phyloP scores from a whole-genome alignment of 2,329 filamentous ascomycete genomes.

The Cryphonectria carpinicola region DNA sequence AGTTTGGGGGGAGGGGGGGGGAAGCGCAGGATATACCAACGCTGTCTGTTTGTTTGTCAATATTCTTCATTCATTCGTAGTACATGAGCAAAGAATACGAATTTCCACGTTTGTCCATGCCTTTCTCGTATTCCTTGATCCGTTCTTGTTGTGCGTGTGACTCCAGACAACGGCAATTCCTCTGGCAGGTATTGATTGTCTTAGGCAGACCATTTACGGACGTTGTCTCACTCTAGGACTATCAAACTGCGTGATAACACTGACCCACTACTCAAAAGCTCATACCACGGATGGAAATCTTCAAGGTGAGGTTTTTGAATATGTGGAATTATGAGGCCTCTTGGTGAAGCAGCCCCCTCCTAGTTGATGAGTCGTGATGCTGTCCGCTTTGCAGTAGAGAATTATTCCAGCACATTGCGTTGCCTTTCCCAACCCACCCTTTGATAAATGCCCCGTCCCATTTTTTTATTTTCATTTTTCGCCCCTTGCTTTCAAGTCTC shows the following conservation, averaged over 20 bases:
- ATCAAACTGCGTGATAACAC: not conserved
- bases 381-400: conserved; percentile 10
- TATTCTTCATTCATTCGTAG: not conserved
- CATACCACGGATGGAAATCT: not conserved
- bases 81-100: not conserved
- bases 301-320: not conserved
- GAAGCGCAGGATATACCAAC: not conserved
- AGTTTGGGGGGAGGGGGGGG: not conserved
- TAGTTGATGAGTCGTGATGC: conserved; percentile 24
- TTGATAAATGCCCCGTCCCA: conserved; percentile 10
- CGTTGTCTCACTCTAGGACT: not conserved
- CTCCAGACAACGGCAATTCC: not conserved
- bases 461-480: not conserved
- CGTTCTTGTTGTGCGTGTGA: not conserved
- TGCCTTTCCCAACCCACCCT: conserved; percentile 8
- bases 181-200: no score
- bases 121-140: not conserved
- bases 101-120: not conserved
- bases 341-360: not conserved
- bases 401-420: not conserved
- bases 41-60: not conserved
- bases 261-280: not conserved
- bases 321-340: conserved; percentile 13
- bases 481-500: not conserved
- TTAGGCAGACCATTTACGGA: not conserved